Percentiles rank a stretch among this genome's conserved stretches.
Conservation (phyloP, 768 basidiomycete species). For the Lyophyllum atratum region DNA sequence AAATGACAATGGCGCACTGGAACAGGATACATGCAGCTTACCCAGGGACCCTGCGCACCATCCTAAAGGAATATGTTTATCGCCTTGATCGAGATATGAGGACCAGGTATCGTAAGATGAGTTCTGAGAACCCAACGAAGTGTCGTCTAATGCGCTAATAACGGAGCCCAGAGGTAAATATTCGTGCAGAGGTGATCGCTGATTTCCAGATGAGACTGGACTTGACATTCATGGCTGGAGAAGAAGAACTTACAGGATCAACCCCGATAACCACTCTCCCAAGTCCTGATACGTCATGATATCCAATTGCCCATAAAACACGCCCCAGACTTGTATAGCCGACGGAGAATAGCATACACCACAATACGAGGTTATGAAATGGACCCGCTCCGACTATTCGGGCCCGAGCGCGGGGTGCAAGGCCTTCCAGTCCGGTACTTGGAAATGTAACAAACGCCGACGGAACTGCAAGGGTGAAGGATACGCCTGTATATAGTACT, state of each 20-base stretch:
- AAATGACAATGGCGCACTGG: slow-evolving; percentile 25
- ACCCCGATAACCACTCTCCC: slow-evolving; percentile 62
- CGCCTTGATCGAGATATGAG: slow-evolving; percentile 36
- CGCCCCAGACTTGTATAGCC: slow-evolving; percentile 33
- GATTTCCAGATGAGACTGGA: not conserved
- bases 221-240: not conserved
- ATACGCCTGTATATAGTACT: slow-evolving; percentile 59
- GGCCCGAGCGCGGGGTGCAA: slow-evolving; percentile 45
- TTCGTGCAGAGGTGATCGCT: slow-evolving; percentile 64
- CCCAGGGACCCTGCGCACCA: slow-evolving; percentile 56
- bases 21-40: slow-evolving; percentile 19
- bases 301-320: slow-evolving; percentile 41
- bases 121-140: slow-evolving; percentile 34
- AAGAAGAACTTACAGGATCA: slow-evolving; percentile 44
- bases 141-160: slow-evolving; percentile 69
- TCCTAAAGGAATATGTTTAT: slow-evolving; percentile 34
- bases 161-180: slow-evolving; percentile 60
- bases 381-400: slow-evolving; percentile 74
- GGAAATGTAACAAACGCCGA: slow-evolving; percentile 76
- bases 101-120: slow-evolving; percentile 45
- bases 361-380: slow-evolving; percentile 74
- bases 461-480: slow-evolving; percentile 65
- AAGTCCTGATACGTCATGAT: slow-evolving; percentile 48
- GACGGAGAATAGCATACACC: slow-evolving; percentile 43
- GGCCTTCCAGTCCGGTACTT: slow-evolving; percentile 34